Evolutionary conservation across 2,329 filamentous ascomycete genomes (phyloP).

Genomic region (Hymenoscyphus scutula): DNA sequence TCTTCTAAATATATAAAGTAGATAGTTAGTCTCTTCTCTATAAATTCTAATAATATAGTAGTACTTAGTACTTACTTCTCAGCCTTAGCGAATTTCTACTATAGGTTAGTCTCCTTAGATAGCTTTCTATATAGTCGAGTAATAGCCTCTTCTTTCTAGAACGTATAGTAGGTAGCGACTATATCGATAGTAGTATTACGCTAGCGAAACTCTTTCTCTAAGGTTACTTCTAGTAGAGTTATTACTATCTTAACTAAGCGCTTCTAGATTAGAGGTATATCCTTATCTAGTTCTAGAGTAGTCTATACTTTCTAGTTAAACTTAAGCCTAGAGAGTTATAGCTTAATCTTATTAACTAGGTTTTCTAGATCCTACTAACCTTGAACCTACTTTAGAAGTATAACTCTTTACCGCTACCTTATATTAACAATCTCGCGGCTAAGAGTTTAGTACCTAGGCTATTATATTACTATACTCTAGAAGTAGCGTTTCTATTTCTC

Average conservation of each 20-base stretch:
- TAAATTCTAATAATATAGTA: slow-evolving; percentile 26
- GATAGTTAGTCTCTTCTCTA: no score
- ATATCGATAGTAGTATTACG: slow-evolving; percentile 33
- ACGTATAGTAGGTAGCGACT: slow-evolving; percentile 30
- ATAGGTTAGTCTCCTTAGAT: slow-evolving; percentile 20
- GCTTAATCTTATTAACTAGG: slow-evolving; percentile 24
- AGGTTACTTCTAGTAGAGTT: slow-evolving; percentile 27
- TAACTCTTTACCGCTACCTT: no score
- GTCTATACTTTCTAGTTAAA: slow-evolving; percentile 19
- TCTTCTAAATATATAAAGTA: no score
- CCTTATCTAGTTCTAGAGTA: slow-evolving; percentile 21
- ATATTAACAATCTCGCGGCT: no score
- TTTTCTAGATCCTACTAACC: slow-evolving; percentile 20
- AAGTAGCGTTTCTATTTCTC: slow-evolving; percentile 24
- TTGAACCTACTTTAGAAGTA: slow-evolving; percentile 25
- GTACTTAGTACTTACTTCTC: slow-evolving; percentile 26
- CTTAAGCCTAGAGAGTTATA: slow-evolving; percentile 22
- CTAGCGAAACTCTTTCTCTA: slow-evolving; percentile 21
- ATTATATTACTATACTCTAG: slow-evolving; percentile 15
- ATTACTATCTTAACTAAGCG: slow-evolving; percentile 32
- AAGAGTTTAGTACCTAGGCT: slow-evolving; percentile 18
- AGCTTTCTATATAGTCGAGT: slow-evolving; percentile 15
- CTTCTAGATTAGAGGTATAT: slow-evolving; percentile 30
- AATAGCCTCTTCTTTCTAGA: slow-evolving; percentile 21
- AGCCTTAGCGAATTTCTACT: slow-evolving; percentile 21